Evolutionary conservation across 495 filamentous ascomycete genomes (phyloP).

Genomic region (Neurospora sp.): DNA sequence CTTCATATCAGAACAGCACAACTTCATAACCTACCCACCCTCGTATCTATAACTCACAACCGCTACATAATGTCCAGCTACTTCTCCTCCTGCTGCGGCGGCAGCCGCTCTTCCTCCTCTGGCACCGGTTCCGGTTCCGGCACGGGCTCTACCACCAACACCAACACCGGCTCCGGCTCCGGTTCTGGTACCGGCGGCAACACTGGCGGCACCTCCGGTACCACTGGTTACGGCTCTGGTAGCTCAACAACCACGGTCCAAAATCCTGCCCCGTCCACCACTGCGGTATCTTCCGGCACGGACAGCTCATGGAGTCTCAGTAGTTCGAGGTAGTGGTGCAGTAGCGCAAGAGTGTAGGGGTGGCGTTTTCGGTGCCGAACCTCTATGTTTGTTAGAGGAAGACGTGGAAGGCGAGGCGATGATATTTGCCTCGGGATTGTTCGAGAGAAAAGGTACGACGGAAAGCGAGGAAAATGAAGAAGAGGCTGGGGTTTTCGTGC

Average conservation of each 20-base stretch:
- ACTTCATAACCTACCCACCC: no score
- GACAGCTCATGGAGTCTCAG: neutral
- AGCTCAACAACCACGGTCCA: neutral
- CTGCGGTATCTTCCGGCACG: neutral
- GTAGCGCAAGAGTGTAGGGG: neutral
- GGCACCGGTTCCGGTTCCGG: neutral
- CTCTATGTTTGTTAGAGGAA: neutral
- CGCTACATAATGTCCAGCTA: neutral
- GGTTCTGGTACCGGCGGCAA: neutral
- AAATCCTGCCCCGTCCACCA: neutral
- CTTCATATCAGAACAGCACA: no score
- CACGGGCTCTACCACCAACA: neutral
- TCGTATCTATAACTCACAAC: neutral
- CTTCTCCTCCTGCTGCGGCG: neutral
- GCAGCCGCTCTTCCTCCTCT: neutral
- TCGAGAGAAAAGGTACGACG: neutral
- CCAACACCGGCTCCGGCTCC: neutral
- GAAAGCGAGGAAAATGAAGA: neutral
- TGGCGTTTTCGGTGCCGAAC: neutral
- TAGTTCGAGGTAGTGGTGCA: neutral
- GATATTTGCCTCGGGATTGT: no score
- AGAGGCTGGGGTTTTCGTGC: no score
- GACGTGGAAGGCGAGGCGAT: neutral
- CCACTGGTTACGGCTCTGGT: neutral
- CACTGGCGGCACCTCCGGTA: neutral